phyloP scores from a whole-genome alignment of 768 basidiomycete genomes.

The Cyclocybe cylindracea region DNA sequence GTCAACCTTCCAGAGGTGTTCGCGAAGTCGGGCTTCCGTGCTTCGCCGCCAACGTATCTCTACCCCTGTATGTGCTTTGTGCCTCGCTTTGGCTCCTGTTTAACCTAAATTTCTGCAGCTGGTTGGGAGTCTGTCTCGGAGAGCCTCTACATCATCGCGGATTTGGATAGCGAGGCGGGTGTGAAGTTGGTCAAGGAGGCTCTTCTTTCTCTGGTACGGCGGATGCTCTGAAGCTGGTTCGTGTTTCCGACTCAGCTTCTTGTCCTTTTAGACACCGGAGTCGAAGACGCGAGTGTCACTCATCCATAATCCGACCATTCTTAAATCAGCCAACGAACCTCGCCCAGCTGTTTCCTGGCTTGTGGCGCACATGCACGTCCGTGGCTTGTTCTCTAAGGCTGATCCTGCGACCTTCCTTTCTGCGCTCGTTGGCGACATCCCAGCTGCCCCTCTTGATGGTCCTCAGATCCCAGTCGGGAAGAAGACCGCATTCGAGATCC shows the following conservation, averaged over 20 bases:
- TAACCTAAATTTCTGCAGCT: conserved; percentile 15
- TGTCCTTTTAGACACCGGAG: conserved; percentile 36
- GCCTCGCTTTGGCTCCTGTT: not conserved
- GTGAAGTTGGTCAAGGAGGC: conserved; percentile 62
- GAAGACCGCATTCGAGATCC: conserved; percentile 27
- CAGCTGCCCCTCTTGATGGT: conserved; percentile 6
- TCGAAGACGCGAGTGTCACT: conserved; percentile 67
- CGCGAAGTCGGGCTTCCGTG: conserved; percentile 41
- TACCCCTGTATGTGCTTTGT: conserved; percentile 54
- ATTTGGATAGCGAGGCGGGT: conserved; percentile 70
- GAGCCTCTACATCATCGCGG: conserved; percentile 69
- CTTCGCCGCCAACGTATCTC: conserved; percentile 50
- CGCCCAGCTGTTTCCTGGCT: conserved; percentile 41
- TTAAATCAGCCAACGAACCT: conserved; percentile 11
- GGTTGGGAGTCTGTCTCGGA: conserved; percentile 38
- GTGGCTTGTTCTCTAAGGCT: conserved; percentile 37
- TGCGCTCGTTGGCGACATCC: conserved; percentile 32
- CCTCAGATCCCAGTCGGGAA: conserved; percentile 41
- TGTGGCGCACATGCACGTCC: conserved; percentile 50
- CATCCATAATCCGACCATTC: conserved; percentile 64
- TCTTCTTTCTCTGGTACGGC: conserved; percentile 60
- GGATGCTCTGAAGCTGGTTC: no score
- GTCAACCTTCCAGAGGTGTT: conserved; percentile 59
- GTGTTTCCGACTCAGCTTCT: not conserved
- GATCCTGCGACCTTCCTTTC: conserved; percentile 40